Evolutionary conservation across 2,329 filamentous ascomycete genomes (phyloP), one percentile per base, ranked within the genome.

Genomic region (Cladorrhinum sp.): DNA sequence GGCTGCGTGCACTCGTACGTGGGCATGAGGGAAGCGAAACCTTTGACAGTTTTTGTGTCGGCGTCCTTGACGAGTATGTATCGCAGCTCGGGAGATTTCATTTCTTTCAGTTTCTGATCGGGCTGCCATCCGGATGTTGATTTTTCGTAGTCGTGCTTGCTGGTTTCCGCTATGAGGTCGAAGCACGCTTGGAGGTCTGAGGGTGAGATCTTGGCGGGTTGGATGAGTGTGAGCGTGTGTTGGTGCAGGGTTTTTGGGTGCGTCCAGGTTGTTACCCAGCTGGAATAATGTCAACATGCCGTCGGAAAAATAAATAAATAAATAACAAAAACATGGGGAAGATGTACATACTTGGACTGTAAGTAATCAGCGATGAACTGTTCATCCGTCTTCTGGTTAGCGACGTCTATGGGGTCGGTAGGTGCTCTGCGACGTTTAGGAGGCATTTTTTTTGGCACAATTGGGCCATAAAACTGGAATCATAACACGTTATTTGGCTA

Each of bases 1-100:
- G 86, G 79, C 61, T 84, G 75, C 1, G 80, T 80, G 63, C 87
- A 84, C 69, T 91, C 88, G 67, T 83, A 83, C 1, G 86, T 88
- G n/a, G 88, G 82, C 86, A 90, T 87, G 68, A 90, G 77, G n/a
- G 86, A 89, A 1, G 82, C 79, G 68, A 90, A 89, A 3, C 79
- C 86, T 18, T 74, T 71, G 8, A 87, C 66, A 36, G 50, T 55
- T 2, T 66, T 66, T 8, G n/a, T 28, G 26, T 64, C 62, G 3
- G 57, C 60, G 9, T 73, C 72, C 63, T 78, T 79, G 54, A 90
- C 81, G 2, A 92, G 73, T 7, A 92, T 76, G 71, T 91, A 93
- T 49, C 87, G 82, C 72, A 93, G 82, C 60, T 87, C 86, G 0
- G 78, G 73, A 4, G 88, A 83, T 62, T 76, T 76, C 89, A 93